A percentile compares a stretch with the other conserved stretches of the same genome.
Evolutionary conservation across 2,329 filamentous ascomycete genomes (phyloP).

Genomic region (Verticillium isaacii): DNA sequence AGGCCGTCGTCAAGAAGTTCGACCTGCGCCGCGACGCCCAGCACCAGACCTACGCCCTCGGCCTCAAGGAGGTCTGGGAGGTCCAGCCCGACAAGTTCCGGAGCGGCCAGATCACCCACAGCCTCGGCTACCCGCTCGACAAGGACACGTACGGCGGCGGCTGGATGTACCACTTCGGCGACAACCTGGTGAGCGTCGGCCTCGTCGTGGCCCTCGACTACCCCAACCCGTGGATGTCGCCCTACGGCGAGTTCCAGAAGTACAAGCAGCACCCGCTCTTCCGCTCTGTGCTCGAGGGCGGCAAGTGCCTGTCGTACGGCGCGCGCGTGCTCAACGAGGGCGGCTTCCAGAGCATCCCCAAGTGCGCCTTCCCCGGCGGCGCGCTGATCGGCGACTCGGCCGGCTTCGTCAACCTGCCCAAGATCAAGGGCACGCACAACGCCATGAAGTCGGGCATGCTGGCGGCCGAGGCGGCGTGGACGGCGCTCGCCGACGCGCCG

Average conservation of each 20-base stretch:
- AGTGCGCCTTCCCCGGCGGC: constrained; percentile 92
- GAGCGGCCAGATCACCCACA: constrained; percentile 79
- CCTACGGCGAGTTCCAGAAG: constrained; percentile 96
- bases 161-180: constrained; percentile 99
- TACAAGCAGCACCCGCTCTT: constrained; percentile 97
- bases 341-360: constrained; percentile 95
- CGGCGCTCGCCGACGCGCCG: constrained; percentile 49
- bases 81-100: constrained; percentile 88
- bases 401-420: constrained; percentile 94
- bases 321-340: constrained; percentile 90
- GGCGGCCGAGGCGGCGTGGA: constrained; percentile 84
- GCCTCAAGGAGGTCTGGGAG: constrained; percentile 97
- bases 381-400: constrained; percentile 95
- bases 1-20: constrained; percentile 92
- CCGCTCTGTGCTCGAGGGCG: constrained; percentile 80
- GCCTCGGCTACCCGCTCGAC: constrained; percentile 87
- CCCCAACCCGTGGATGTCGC: constrained; percentile 91
- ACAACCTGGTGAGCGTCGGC: constrained; percentile 90
- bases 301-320: constrained; percentile 95
- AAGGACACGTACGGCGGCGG: constrained; percentile 90
- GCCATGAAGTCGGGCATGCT: constrained; percentile 98
- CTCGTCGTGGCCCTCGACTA: constrained; percentile 94
- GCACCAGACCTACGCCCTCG: constrained; percentile 91
- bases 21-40: constrained; percentile 85
- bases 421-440: constrained; percentile 97